Conservation (phyloP, 306 rosid species). For the Malus sieversii region DNA sequence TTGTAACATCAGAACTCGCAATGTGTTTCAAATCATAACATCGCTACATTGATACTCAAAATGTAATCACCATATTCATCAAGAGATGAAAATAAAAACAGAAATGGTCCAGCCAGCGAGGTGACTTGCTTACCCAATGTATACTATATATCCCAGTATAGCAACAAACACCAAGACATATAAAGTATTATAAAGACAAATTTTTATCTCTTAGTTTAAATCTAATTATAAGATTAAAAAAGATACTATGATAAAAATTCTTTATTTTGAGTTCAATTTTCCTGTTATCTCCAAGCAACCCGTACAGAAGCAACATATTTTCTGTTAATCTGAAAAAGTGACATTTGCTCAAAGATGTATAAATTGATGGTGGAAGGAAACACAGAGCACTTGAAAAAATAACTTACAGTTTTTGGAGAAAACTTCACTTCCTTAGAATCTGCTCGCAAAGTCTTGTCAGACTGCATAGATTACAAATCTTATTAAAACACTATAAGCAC, state of each 20-base stretch:
- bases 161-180: background rate
- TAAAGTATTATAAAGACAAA: background rate
- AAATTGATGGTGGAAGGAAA: background rate
- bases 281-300: background rate
- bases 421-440: constrained; percentile 47
- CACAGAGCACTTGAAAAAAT: constrained; percentile 3
- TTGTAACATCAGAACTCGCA: constrained; percentile 14
- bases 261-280: too few species aligned
- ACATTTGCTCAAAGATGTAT: constrained; percentile 5
- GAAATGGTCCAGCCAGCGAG: background rate
- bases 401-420: constrained; percentile 50
- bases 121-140: background rate
- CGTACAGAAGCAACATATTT: background rate
- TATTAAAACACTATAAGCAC: background rate
- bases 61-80: background rate
- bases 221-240: background rate
- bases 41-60: background rate
- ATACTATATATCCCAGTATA: background rate
- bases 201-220: background rate
- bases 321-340: background rate
- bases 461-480: constrained; percentile 22
- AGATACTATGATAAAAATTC: too few species aligned
- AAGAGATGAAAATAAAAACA: background rate
- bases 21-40: background rate
- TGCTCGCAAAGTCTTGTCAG: constrained; percentile 26